These are phyloP conservation scores for Ceratocystis harringtonii DNA, from an alignment of 2,329 filamentous ascomycete genomes.

Conservation along the genomic window DNA sequence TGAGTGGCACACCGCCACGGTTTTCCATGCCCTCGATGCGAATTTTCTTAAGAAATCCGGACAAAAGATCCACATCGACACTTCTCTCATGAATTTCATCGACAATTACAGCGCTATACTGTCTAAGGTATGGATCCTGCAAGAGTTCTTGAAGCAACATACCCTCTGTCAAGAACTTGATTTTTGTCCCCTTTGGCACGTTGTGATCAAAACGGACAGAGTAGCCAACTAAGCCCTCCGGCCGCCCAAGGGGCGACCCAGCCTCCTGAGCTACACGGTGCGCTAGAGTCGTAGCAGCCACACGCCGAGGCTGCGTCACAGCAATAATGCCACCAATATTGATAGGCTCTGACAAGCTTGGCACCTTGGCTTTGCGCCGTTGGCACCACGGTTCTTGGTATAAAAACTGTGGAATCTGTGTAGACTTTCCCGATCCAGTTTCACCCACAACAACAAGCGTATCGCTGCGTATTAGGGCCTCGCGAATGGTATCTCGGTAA, in stretches of 20 bases:
- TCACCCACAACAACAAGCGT: constrained; percentile 80
- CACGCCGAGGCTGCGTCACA: constrained; percentile 87
- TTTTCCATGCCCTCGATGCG: constrained; percentile 46
- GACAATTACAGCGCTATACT: constrained; percentile 82
- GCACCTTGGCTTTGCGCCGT: constrained; percentile 33
- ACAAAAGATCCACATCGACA: constrained; percentile 79
- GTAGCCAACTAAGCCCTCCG: constrained; percentile 58
- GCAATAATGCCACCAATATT: constrained; percentile 67
- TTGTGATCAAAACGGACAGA: constrained; percentile 88
- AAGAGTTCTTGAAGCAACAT: constrained; percentile 92
- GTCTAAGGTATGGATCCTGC: constrained; percentile 62
- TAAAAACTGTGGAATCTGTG: constrained; percentile 86
- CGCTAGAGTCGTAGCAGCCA: constrained; percentile 84
- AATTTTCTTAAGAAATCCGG: constrained; percentile 76
- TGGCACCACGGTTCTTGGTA: constrained; percentile 65
- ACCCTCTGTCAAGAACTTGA: constrained; percentile 93
- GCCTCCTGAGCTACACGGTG: constrained; percentile 71
- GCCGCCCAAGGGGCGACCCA: constrained; percentile 33
- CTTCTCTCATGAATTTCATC: constrained; percentile 96
- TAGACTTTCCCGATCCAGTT: constrained; percentile 93
- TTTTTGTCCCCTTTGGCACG: constrained; percentile 61
- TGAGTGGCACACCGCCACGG: constrained; percentile 59
- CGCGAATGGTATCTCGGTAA: constrained; percentile 53
- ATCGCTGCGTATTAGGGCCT: constrained; percentile 45
- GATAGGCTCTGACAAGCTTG: constrained; percentile 25